These are phyloP conservation scores for Camelina hispida DNA, from an alignment of 345 rosid genomes.

Conservation along the genomic window DNA sequence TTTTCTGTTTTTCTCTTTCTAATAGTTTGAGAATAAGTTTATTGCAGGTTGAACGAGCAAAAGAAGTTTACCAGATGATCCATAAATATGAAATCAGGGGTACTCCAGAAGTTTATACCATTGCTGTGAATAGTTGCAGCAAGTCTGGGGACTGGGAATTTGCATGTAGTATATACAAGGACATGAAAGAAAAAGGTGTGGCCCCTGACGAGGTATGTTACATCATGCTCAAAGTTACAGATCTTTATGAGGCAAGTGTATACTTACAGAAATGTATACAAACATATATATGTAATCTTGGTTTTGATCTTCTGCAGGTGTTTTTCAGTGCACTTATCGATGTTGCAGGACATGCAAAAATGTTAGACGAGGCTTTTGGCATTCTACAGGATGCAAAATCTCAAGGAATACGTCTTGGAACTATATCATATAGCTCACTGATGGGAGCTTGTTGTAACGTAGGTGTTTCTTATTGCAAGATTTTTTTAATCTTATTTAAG, in stretches of 20 bases:
- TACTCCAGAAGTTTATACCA: conserved; percentile 92
- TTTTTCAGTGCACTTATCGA: conserved; percentile 88
- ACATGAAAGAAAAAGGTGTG: conserved; percentile 77
- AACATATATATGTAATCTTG: conserved; percentile 8
- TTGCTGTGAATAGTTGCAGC: conserved; percentile 81
- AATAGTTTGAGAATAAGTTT: conserved; percentile 34
- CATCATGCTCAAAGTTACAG: conserved; percentile 8
- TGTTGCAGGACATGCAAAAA: conserved; percentile 87
- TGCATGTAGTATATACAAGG: conserved; percentile 66
- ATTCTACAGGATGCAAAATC: conserved; percentile 65
- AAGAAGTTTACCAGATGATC: conserved; percentile 83
- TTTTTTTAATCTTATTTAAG: conserved; percentile 6
- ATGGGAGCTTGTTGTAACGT: conserved; percentile 99
- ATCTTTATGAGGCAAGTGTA: conserved; percentile 6
- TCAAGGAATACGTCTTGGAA: conserved; percentile 68
- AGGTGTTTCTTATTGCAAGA: conserved; percentile 46
- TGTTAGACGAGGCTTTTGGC: conserved; percentile 78
- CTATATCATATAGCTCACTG: conserved; percentile 85
- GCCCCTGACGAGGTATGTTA: conserved; percentile 78
- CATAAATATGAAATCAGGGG: conserved; percentile 73
- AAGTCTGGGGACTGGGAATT: conserved; percentile 91
- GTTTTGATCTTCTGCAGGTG: conserved; percentile 55
- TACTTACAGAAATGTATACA: neutral
- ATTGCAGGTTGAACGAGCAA: conserved; percentile 74
- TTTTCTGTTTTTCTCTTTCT: conserved; percentile 14